phyloP scores from a whole-genome alignment of 2,329 filamentous ascomycete genomes.

The Claviceps fusiformis region DNA sequence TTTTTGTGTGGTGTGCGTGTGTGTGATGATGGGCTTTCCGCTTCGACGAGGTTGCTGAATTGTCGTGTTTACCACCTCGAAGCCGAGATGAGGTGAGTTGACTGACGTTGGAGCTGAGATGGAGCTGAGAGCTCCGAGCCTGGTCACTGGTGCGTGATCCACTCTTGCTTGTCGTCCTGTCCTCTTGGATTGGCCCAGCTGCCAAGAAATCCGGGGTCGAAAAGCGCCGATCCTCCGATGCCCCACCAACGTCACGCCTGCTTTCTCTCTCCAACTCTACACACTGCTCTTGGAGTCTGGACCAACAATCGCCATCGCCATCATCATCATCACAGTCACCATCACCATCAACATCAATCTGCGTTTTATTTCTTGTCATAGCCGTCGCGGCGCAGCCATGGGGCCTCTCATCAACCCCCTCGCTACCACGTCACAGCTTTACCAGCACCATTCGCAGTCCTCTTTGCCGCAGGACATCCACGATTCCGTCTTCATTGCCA shows the following conservation, averaged over 20 bases:
- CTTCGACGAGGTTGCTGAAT: neutral
- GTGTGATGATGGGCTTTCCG: neutral
- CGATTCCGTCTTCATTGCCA: slow-evolving; percentile 56
- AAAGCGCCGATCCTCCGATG: neutral
- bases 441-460: slow-evolving; percentile 39
- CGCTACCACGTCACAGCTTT: slow-evolving; percentile 58
- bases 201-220: too few species aligned
- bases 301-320: too few species aligned
- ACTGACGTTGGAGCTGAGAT: neutral
- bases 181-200: neutral
- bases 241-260: neutral
- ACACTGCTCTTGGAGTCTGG: too few species aligned
- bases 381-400: slow-evolving; percentile 25
- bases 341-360: neutral
- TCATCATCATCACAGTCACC: neutral
- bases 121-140: too few species aligned
- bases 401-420: slow-evolving; percentile 56
- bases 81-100: neutral
- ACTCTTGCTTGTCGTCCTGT: neutral
- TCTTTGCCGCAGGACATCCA: slow-evolving; percentile 54
- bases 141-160: neutral
- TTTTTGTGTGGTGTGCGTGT: too few species aligned
- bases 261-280: too few species aligned
- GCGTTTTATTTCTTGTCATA: neutral
- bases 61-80: neutral